A percentile compares a stretch with the other conserved stretches of the same genome.
These are phyloP conservation scores for Stemphylium lycopersici DNA, from an alignment of 2,329 filamentous ascomycete species.

Conservation along the genomic window DNA sequence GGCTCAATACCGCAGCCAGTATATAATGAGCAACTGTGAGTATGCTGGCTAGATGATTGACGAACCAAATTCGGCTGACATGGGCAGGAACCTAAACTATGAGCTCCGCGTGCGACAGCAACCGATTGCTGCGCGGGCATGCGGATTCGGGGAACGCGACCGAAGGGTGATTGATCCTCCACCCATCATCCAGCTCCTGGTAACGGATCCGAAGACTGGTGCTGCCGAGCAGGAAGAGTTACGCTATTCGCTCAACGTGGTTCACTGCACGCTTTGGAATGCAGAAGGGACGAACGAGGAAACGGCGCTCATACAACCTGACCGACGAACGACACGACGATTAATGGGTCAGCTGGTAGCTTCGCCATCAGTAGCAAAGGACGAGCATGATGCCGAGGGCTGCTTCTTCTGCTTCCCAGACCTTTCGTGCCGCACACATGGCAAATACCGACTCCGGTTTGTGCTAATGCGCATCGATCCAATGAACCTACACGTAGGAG, in stretches of 20 bases:
- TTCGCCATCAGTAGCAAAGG: constrained; percentile 75
- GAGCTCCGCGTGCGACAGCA: constrained; percentile 74
- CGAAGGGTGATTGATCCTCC: constrained; percentile 82
- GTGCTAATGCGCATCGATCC: constrained; percentile 75
- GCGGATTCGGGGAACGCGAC: constrained; percentile 82
- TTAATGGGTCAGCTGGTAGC: constrained; percentile 82
- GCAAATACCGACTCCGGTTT: constrained; percentile 76
- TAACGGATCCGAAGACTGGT: constrained; percentile 63
- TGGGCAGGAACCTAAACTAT: constrained; percentile 49
- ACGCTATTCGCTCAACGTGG: constrained; percentile 70
- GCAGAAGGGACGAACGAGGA: constrained; percentile 70
- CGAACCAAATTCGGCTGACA: constrained; percentile 30
- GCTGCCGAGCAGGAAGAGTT: constrained; percentile 62
- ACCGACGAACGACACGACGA: constrained; percentile 73
- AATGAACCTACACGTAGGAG: constrained; percentile 60
- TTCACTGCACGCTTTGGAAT: constrained; percentile 79
- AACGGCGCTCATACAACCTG: constrained; percentile 70
- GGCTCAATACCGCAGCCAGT: constrained; percentile 48
- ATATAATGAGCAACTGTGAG: constrained; percentile 49
- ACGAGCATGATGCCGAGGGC: constrained; percentile 74
- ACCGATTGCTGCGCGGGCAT: constrained; percentile 77
- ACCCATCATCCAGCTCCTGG: constrained; percentile 76
- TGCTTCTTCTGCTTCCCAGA: constrained; percentile 89
- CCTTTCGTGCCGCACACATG: constrained; percentile 77
- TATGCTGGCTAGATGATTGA: constrained; percentile 25